phyloP scores from a whole-genome alignment of 2,329 filamentous ascomycete species.

The Penicillium brevicompactum region DNA sequence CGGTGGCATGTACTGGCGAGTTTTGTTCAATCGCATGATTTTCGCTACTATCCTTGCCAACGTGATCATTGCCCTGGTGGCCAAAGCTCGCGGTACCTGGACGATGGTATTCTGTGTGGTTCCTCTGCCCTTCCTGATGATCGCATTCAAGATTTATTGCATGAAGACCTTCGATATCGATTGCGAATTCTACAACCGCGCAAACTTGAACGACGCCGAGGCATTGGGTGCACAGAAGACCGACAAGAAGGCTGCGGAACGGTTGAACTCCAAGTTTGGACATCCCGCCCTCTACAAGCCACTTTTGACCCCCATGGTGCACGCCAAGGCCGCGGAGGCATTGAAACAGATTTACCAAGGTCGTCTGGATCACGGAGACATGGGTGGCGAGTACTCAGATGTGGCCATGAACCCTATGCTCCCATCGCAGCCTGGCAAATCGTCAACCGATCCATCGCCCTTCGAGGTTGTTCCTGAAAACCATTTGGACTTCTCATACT shows the following conservation, averaged over 20 bases:
- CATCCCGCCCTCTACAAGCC: slow-evolving; percentile 89
- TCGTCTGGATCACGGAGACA: slow-evolving; percentile 61
- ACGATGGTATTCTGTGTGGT: slow-evolving; percentile 68
- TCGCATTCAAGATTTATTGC: slow-evolving; percentile 88
- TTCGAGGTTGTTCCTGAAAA: slow-evolving; percentile 90
- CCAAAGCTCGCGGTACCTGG: slow-evolving; percentile 69
- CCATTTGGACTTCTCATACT: slow-evolving; percentile 87
- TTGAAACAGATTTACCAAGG: slow-evolving; percentile 85
- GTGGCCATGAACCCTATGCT: slow-evolving; percentile 80
- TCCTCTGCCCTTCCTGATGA: slow-evolving; percentile 75
- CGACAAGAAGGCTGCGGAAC: slow-evolving; percentile 52
- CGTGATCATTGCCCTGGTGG: slow-evolving; percentile 73
- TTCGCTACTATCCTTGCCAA: slow-evolving; percentile 80
- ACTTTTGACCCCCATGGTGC: slow-evolving; percentile 92
- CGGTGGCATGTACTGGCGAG: slow-evolving; percentile 88
- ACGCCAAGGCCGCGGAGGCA: slow-evolving; percentile 83
- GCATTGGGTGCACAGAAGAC: slow-evolving; percentile 36
- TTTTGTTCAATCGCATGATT: slow-evolving; percentile 88
- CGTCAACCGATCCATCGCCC: slow-evolving; percentile 57
- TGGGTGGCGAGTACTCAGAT: slow-evolving; percentile 64
- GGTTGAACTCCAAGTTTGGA: slow-evolving; percentile 78
- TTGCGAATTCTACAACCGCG: slow-evolving; percentile 77
- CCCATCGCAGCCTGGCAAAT: slow-evolving; percentile 59
- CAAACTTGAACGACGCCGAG: slow-evolving; percentile 58
- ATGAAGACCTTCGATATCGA: slow-evolving; percentile 72